Evolutionary conservation across 768 basidiomycete genomes (phyloP).

Genomic region (Lactarius trivialis): DNA sequence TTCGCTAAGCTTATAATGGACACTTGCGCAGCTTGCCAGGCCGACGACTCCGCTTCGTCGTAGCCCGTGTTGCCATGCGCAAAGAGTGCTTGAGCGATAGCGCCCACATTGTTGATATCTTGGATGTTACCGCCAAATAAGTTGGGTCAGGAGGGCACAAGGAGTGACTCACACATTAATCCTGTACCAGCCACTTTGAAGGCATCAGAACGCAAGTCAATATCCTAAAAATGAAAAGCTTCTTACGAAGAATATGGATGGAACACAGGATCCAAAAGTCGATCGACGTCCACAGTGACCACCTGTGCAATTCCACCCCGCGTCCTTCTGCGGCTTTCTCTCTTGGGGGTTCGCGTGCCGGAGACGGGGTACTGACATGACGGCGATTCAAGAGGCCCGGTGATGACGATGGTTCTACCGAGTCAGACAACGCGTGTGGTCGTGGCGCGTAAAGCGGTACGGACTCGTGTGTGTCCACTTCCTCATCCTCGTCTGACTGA

Average conservation of each 20-base stretch:
- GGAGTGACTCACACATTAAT: slow-evolving; percentile 53
- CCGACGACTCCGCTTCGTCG: slow-evolving; percentile 58
- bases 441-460: not conserved
- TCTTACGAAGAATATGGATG: slow-evolving; percentile 48
- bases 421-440: not conserved
- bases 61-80: slow-evolving; percentile 54
- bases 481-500: not conserved
- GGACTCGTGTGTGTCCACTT: slow-evolving; percentile 6
- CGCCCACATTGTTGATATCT: slow-evolving; percentile 87
- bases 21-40: slow-evolving; percentile 81
- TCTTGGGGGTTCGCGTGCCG: not conserved
- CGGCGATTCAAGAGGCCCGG: not conserved
- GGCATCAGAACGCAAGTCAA: not conserved
- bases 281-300: slow-evolving; percentile 39
- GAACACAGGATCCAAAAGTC: slow-evolving; percentile 63
- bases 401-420: slow-evolving; percentile 11
- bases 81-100: slow-evolving; percentile 64
- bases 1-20: slow-evolving; percentile 78
- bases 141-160: not conserved
- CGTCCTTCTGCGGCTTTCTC: slow-evolving; percentile 25
- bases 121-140: slow-evolving; percentile 6
- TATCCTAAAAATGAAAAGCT: slow-evolving; percentile 26
- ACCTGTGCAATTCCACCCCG: slow-evolving; percentile 47
- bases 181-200: slow-evolving; percentile 64
- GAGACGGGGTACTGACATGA: not conserved